Percentiles rank a stretch among this genome's conserved stretches.
Evolutionary conservation across 805 yeast species (phyloP).

Genomic region (Pichia thaimueangensis): DNA sequence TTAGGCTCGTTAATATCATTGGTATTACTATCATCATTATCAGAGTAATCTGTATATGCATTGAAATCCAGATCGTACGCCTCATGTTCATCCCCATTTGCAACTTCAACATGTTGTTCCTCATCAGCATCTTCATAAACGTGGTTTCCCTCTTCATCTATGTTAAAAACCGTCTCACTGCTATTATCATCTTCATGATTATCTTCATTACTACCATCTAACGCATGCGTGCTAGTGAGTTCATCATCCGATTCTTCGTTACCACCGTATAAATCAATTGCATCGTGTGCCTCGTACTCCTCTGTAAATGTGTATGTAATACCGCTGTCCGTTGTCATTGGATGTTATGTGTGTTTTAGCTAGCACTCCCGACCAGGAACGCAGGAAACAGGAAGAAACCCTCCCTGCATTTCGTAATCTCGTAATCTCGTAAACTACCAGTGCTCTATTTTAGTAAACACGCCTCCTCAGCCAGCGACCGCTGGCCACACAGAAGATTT

Average conservation of each 20-base stretch:
- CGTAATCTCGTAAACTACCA: no score
- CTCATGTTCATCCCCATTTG: neutral
- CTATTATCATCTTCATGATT: no score
- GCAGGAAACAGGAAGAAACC: no score
- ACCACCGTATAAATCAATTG: neutral
- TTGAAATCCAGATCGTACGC: neutral
- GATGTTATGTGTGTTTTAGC: no score
- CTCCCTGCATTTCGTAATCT: no score
- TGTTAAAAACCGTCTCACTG: neutral
- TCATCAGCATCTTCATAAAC: neutral
- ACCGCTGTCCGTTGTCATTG: neutral
- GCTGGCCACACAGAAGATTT: no score
- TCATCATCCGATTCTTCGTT: neutral
- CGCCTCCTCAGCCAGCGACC: no score
- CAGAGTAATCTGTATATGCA: slow-evolving; percentile 1
- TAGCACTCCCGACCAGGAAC: no score
- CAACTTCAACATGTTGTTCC: neutral
- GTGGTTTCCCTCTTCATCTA: slow-evolving; percentile 6
- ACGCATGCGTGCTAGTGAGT: neutral
- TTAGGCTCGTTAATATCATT: neutral
- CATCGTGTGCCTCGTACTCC: neutral
- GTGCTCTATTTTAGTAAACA: no score
- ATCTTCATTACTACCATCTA: slow-evolving; percentile 4
- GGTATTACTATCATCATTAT: neutral
- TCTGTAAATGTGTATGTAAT: no score